Evolutionary conservation across 2,329 filamentous ascomycete species (phyloP).

Genomic region (Rutstroemia sp.): DNA sequence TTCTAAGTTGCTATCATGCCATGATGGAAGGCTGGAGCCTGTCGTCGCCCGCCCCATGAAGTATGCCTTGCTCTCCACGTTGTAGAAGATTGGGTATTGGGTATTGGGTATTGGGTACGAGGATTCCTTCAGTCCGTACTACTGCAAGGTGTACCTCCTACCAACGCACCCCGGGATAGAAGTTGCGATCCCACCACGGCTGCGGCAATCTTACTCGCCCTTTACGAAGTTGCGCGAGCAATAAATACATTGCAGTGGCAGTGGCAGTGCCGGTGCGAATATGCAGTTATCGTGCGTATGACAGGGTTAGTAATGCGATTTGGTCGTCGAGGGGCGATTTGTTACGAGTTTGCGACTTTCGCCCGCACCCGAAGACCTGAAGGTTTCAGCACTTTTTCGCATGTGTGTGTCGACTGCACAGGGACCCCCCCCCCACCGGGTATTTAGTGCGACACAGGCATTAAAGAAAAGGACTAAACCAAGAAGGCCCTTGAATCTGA

Average conservation of each 20-base stretch:
- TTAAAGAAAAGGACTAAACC: too few relatives aligned
- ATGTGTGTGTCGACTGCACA: not conserved
- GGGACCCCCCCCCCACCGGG: not conserved
- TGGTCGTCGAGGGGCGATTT: not conserved
- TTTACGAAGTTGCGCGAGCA: too few relatives aligned
- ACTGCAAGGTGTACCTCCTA: too few relatives aligned
- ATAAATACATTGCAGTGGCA: not conserved
- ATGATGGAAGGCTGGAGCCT: not conserved
- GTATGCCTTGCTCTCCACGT: not conserved
- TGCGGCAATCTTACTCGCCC: not conserved
- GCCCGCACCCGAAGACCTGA: not conserved
- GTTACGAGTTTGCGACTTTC: not conserved
- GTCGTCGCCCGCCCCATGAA: slow-evolving; percentile 2
- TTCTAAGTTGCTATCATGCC: not conserved
- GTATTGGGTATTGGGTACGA: too few relatives aligned
- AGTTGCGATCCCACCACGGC: too few relatives aligned
- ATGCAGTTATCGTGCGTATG: slow-evolving; percentile 1
- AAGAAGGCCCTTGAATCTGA: not conserved
- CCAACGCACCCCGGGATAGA: too few relatives aligned
- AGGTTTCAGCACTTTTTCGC: not conserved
- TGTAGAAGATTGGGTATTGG: too few relatives aligned
- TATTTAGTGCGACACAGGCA: too few relatives aligned
- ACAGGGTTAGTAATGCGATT: not conserved
- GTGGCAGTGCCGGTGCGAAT: slow-evolving; percentile 3
- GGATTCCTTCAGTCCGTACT: too few relatives aligned